Evolutionary conservation across 257 asterid species (phyloP).

Genomic region (Fraxinus excelsior): DNA sequence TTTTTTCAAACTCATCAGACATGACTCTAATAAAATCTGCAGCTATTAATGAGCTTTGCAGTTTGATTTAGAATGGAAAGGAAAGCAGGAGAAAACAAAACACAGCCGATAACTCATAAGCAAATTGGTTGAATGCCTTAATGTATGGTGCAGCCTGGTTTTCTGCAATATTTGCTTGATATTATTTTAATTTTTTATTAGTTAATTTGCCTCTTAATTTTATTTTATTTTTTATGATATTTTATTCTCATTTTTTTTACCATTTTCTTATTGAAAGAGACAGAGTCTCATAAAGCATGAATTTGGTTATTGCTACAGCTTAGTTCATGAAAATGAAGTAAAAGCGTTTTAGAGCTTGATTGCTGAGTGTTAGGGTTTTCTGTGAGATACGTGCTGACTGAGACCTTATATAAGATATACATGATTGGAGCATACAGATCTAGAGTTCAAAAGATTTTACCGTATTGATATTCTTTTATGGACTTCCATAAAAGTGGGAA

Average conservation of each 20-base stretch:
- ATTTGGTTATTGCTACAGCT: background rate
- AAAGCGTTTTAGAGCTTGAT: background rate
- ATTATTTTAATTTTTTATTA: background rate
- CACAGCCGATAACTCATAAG: background rate
- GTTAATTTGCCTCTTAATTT: background rate
- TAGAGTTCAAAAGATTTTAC: background rate
- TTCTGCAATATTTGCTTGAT: background rate
- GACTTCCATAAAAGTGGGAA: background rate
- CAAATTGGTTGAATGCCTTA: background rate
- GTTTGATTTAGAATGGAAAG: constrained; percentile 3
- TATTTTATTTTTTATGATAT: background rate
- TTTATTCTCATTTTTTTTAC: background rate
- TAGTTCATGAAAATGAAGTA: background rate
- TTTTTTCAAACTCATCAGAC: constrained; percentile 13
- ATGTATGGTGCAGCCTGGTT: background rate
- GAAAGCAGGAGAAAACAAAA: constrained; percentile 7
- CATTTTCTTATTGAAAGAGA: background rate
- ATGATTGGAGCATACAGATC: background rate
- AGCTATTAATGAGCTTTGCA: constrained; percentile 10
- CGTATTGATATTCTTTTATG: too few species aligned
- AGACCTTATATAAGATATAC: background rate
- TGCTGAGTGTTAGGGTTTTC: background rate
- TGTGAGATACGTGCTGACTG: background rate
- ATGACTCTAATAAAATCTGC: constrained; percentile 6
- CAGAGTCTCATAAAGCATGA: background rate